Base-by-base conservation (phyloP, 306 rosid genomes). In the Pterocarpus macrocarpus region DNA sequence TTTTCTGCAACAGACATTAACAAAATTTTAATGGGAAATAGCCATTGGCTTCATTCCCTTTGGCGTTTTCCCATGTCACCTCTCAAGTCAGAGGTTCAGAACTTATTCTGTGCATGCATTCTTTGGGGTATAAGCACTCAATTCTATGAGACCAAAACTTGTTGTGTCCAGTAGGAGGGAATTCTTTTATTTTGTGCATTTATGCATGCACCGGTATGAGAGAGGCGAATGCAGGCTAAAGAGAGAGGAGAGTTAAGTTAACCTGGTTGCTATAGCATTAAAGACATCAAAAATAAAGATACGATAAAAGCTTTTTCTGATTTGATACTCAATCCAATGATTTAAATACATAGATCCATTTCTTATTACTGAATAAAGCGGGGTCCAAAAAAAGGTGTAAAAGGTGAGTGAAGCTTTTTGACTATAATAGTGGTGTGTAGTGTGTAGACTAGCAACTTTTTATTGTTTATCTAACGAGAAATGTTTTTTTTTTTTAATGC, bases 241-340 rank as follows among this genome's bases (percentile, higher is more conserved):
- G 49, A 35, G 4, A 69, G 17, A 11, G 69, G 56, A n/a, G 22
- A 53, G 43, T 47, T 50, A 50, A 41, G 56, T 65, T 62, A 71
- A 33, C 49, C 49, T 50, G 34, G 83, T 17, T 78, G 73, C 11
- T 34, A 56, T 67, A 67, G 71, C 75, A 82, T 83, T 75, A 84
- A 75, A 80, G 67, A 81, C 79, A 82, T 71, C 65, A 80, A 84
- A 71, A 15, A 52, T 71, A 73, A 81, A 83, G 84, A 86, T 82
- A 75, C 83, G 81, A 76, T 66, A 45, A 76, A 71, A 71, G 80
- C 80, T 84, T 85, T 82, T 69, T 7, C 49, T 68, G 83, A 86
- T 89, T 87, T 86, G 81, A 77, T 86, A 82, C 89, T 80, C 53
- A 38, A 69, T 87, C 86, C 88, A 85, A 89, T 79, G 91, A 85